Conservation (phyloP, 1,284 basidiomycete genomes). For the Boletus semigastroideus region DNA sequence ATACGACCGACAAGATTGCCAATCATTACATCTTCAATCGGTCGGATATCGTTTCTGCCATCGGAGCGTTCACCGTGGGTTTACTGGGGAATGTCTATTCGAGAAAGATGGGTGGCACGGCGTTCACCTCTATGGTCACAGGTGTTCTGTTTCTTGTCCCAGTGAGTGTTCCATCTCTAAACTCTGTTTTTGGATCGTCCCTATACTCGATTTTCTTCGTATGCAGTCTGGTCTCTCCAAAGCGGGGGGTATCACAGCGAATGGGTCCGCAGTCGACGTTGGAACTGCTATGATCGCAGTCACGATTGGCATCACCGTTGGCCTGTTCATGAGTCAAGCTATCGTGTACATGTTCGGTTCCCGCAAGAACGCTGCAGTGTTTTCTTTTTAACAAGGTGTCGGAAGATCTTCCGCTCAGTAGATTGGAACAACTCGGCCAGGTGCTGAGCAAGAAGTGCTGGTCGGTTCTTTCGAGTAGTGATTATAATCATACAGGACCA, state of each 20-base stretch:
- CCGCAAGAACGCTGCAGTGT: conserved; percentile 79
- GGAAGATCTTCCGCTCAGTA: not conserved
- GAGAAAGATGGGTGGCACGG: conserved; percentile 82
- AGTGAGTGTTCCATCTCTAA: conserved; percentile 42
- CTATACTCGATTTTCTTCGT: conserved; percentile 8
- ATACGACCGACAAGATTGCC: conserved; percentile 74
- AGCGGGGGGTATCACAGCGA: conserved; percentile 75
- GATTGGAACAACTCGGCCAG: conserved; percentile 1
- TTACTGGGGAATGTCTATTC: conserved; percentile 84
- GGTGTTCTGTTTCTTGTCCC: conserved; percentile 85
- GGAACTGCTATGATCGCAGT: conserved; percentile 85
- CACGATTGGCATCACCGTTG: conserved; percentile 88
- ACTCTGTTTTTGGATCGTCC: not conserved
- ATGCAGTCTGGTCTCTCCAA: conserved; percentile 80
- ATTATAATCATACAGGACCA: not conserved
- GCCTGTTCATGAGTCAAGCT: conserved; percentile 86
- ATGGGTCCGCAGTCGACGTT: conserved; percentile 70
- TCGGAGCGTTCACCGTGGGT: conserved; percentile 84
- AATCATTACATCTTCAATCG: conserved; percentile 86
- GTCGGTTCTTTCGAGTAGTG: conserved; percentile 1
- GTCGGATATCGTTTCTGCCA: conserved; percentile 81
- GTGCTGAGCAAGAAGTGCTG: conserved; percentile 3
- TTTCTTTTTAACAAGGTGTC: conserved; percentile 60
- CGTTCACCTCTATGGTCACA: conserved; percentile 88
- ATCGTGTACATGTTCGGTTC: conserved; percentile 84